These are phyloP conservation scores for Candida peoriensis DNA, from an alignment of 805 yeast species.

Conservation along the genomic window DNA sequence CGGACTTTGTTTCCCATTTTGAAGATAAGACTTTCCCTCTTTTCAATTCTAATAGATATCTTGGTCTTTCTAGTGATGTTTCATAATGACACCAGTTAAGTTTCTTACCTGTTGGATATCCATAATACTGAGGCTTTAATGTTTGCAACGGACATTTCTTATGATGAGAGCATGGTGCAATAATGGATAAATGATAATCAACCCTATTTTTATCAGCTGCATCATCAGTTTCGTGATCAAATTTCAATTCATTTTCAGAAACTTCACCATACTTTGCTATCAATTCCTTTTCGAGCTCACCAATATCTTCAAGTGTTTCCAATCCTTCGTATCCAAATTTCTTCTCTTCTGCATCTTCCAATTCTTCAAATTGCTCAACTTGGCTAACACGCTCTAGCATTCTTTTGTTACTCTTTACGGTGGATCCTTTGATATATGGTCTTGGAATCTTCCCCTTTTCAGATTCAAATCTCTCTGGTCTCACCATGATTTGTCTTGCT, in stretches of 20 bases:
- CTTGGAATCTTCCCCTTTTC: conserved; percentile 65
- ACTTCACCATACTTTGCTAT: conserved; percentile 38
- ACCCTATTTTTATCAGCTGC: conserved; percentile 10
- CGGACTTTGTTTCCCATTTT: conserved; percentile 53
- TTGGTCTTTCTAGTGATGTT: conserved; percentile 71
- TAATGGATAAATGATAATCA: conserved; percentile 49
- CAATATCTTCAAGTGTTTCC: conserved; percentile 11
- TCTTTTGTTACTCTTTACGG: conserved; percentile 22
- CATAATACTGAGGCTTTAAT: conserved; percentile 64
- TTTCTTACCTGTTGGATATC: conserved; percentile 49
- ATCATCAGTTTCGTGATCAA: conserved; percentile 36
- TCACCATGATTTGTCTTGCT: conserved; percentile 83
- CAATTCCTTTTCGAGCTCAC: conserved; percentile 24
- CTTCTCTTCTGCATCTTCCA: conserved; percentile 15
- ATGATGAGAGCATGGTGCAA: conserved; percentile 93
- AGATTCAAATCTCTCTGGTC: conserved; percentile 64
- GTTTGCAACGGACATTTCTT: conserved; percentile 80
- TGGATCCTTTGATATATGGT: conserved; percentile 54
- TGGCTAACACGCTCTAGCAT: conserved; percentile 2
- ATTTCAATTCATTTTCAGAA: conserved; percentile 38
- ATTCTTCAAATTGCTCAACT: conserved; percentile 15
- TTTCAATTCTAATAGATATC: conserved; percentile 75
- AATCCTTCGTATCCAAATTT: conserved; percentile 17
- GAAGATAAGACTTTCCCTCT: conserved; percentile 72
- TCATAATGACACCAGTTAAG: conserved; percentile 73